Evolutionary conservation across 345 rosid genomes (phyloP).

Genomic region (Stellera chamaejasme): DNA sequence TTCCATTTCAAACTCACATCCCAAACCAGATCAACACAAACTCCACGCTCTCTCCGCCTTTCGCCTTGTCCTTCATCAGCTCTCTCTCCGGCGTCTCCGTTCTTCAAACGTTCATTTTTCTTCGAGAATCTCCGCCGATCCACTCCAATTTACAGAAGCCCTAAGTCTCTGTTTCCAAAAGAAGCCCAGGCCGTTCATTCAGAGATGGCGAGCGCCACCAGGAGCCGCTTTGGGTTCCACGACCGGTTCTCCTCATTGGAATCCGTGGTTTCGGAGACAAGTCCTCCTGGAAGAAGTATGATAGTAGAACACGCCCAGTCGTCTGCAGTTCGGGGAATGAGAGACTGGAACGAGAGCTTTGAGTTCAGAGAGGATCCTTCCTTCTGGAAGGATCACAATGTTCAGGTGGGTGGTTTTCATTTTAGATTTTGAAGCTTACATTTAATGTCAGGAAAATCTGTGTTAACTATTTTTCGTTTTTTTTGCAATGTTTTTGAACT

Average conservation of each 20-base stretch:
- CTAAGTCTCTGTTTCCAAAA: neutral
- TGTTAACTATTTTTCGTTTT: neutral
- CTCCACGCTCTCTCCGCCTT: neutral
- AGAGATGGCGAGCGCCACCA: conserved; percentile 76
- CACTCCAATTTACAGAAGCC: neutral
- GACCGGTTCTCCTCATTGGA: conserved; percentile 40
- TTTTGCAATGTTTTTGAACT: conserved; percentile 3
- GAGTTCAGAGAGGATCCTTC: conserved; percentile 86
- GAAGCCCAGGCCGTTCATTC: conserved; percentile 62
- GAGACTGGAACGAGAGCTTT: conserved; percentile 50
- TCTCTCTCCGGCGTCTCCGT: too few relatives aligned
- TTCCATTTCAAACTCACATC: conserved; percentile 5
- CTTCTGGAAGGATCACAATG: conserved; percentile 93
- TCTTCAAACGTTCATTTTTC: neutral
- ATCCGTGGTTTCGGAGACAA: conserved; percentile 26
- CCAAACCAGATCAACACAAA: neutral
- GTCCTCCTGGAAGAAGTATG: conserved; percentile 33
- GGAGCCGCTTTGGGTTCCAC: conserved; percentile 81
- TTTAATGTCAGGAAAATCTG: neutral
- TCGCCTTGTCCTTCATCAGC: neutral
- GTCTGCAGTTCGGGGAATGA: conserved; percentile 24
- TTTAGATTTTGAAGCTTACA: neutral
- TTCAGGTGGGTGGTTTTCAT: conserved; percentile 43
- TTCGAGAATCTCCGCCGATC: neutral
- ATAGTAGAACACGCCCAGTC: conserved; percentile 34